Evolutionary conservation across 768 basidiomycete genomes (phyloP), one percentile per base, ranked within the genome.

Genomic region (Infundibulicybe gibba): DNA sequence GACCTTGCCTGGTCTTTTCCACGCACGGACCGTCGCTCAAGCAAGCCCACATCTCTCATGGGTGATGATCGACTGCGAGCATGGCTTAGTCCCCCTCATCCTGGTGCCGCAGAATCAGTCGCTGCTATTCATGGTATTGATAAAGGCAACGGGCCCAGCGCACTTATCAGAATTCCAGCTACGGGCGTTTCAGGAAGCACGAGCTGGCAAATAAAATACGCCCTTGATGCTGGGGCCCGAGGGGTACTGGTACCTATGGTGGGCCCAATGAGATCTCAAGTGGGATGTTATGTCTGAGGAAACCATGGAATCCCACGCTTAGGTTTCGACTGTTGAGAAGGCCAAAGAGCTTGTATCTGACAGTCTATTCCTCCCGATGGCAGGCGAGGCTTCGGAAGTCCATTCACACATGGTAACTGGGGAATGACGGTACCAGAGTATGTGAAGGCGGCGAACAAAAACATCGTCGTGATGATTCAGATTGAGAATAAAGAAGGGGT

Each of bases 181-280:
- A 86, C 84, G 2, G 84, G 82, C 0, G 57, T 71, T 32, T 76
- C 72, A 20, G 65, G 66, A 0, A 75, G 77, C 51, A 80, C 80
- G 2, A 71, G 72, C 46, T 85, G 83, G 83, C 83, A 85, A 60
- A 84, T 87, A 63, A 87, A 87, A 64, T 71, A 80, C 49, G 83
- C 79, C 1, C 71, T 87, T 25, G 85, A 87, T 55, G 78, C 80
- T 0, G 85, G 85, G 4, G 85, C 84, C 14, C 68, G 71, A 20
- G 83, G 85, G 0, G 64, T 86, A 4, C 54, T 88, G 35, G 78
- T 85, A 0, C 85, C 85, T 3, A 82, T 87, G 82, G 82, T 86
- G 53, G 32, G 67, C 25, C 8, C 25, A 25, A 25, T n/a, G 25
- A 8, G 8, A 3, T 25, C 8, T 8, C 25, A 25, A 25, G 25